Evolutionary conservation across 768 basidiomycete genomes (phyloP), one percentile per base, ranked within the genome.

Genomic region (Hypholoma sublateritium): DNA sequence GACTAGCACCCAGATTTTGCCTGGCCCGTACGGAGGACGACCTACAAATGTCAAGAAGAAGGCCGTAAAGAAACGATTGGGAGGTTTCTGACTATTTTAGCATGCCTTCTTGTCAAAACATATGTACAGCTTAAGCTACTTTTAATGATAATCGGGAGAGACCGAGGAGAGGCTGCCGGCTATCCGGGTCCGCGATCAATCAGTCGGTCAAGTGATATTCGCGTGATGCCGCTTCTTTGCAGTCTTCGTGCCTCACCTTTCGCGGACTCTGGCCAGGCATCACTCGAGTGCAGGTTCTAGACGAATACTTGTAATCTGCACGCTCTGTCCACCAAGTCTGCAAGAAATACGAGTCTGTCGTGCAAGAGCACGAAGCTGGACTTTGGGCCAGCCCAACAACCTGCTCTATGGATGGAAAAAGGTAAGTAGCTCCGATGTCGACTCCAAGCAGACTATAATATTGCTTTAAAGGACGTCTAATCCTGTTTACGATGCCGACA

Each of bases 361-460:
- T 84, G 86, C 85, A 73, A 68, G 68, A 68, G 83, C 84, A 85
- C 86, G 85, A 81, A 81, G 82, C 84, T 85, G 87, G 86, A 83
- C 82, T 80, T 73, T 74, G 76, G 79, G 77, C 79, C 80, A 77
- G 84, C 82, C 78, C 78, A 74, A 78, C 76, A 76, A 80, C 75
- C 73, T 73, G 78, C 82, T 82, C 80, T 82, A 90, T 91, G 89
- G 87, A 88, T 88, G 87, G 84, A 81, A 83, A 81, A 77, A 82
- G 81, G 87, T 81, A 68, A 32, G 49, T 21, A 44, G 37, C 24
- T 35, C 58, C 35, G 34, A 42, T 45, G 43, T 54, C 22, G 54
- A 36, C 22, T 22, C n/a, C 6, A 43, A 22, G 34, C 8, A 44
- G 36, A 39, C 53, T 37, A 25, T 46, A 19, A 49, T 13, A 45